Evolutionary conservation across 2,329 filamentous ascomycete species (phyloP), one percentile per base, ranked within the genome.

Genomic region (Amauroascus verrucosus): DNA sequence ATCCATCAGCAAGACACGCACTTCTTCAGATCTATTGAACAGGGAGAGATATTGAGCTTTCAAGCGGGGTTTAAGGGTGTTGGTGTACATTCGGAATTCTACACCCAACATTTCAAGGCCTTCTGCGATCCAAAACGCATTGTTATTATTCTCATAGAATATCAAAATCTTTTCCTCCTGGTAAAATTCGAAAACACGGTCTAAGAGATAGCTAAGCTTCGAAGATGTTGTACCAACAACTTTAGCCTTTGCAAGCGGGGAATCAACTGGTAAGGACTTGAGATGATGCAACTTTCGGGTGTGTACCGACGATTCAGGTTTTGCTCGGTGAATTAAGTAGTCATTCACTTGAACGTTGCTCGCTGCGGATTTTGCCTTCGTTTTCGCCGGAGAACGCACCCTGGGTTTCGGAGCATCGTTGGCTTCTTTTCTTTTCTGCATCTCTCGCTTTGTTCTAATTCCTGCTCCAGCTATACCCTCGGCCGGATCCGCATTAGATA

Each of bases 91-190:
- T 18, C 82, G 75, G 58, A 82, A 81, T 32, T 80, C 75, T 46
- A 84, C 69, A 7, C 79, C 75, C 1, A 84, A 68, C 30, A 91
- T 76, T 59, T 96, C 90, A 0, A 97, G 76, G 28, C 85, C 82
- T 63, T 89, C 83, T 0, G 88, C 86, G 37, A 96, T 79, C 70
- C 94, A 95, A 67, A 81, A 95, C 1, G 88, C 90, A 1, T 86
- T 78, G 60, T 95, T 91, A 56, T 93, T 85, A 30, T 86, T 85
- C 56, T 95, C 88, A 65, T 95, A 96, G 67, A 97, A 97, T 8
- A 96, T 79, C 50, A 96, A 81, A 2, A 94, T 93, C 67, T 96
- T 95, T 62, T 95, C 89, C 0, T 77, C 70, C 0, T 75, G 68
- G 51, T 93, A 81, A 57, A 90, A 75, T 50, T 78, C 73, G 4